Evolutionary conservation across 108 stramenopile species (phyloP), one percentile per base, ranked within the genome.

Genomic region (Stephanodiscus minutulus): DNA sequence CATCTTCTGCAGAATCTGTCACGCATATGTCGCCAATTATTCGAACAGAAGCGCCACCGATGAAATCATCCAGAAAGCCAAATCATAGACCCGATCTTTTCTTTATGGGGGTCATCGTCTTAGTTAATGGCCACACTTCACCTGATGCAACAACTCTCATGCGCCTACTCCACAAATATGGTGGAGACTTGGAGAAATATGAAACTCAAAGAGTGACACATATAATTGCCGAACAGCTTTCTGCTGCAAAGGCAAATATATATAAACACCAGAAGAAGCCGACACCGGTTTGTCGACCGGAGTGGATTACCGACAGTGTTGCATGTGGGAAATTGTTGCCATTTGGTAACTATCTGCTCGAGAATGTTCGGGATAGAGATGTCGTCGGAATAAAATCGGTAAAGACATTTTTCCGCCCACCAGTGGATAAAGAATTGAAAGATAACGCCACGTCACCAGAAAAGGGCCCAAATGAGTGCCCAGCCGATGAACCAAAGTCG

Each of bases 121-220:
- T 89, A 28, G 81, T 93, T 15, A 87, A 91, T 48, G 92, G 92
- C 22, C 85, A 91, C 68, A 91, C 90, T 7, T 35, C 74, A 61
- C 92, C 92, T 17, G 89, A 88, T 67, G 66, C 82, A 25, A 85
- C 86, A 61, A 88, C 88, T 7, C 49, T 93, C 37, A 85, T 84
- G 61, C 83, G 92, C 0, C 44, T 93, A 48, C 61, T 93, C 22
- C 92, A 91, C 44, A 84, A 80, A 41, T 86, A 91, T 64, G 90
- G 90, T 12, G 92, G 92, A 9, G 89, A 91, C 25, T 59, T 88
- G 33, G 92, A 93, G 73, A 88, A 85, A 25, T 93, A 93, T 65
- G 92, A 93, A 86, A 93, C 92, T 5, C 48, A 48, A 18, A 79
- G 88, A 41, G 85, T 93, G 4, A 93, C 92, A 1, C 92, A 94